Conservation (phyloP, 768 basidiomycete genomes). For the Mycena leptocephala region DNA sequence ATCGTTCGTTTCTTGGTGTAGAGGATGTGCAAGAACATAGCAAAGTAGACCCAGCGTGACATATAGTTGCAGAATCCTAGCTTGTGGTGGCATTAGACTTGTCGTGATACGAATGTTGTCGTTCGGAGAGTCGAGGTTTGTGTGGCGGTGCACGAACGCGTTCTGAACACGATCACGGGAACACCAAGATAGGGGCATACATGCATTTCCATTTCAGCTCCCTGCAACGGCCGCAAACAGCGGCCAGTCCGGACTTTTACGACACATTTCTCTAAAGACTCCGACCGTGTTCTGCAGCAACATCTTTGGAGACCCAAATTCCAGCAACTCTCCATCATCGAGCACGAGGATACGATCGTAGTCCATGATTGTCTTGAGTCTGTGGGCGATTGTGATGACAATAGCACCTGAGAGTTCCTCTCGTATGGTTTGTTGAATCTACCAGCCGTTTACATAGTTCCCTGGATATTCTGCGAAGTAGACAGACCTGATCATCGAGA, state of each 20-base stretch:
- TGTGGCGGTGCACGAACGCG: background rate
- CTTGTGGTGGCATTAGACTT: slow-evolving; percentile 16
- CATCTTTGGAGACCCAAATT: slow-evolving; percentile 78
- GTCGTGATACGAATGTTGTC: slow-evolving; percentile 1
- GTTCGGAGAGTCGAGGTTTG: background rate
- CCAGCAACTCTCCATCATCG: slow-evolving; percentile 79
- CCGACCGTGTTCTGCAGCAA: slow-evolving; percentile 71
- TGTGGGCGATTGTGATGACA: slow-evolving; percentile 89
- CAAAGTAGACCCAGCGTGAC: slow-evolving; percentile 24
- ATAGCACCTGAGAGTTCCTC: slow-evolving; percentile 81
- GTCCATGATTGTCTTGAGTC: slow-evolving; percentile 84
- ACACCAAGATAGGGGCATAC: background rate
- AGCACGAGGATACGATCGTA: slow-evolving; percentile 84
- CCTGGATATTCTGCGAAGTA: background rate
- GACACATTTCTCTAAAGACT: slow-evolving; percentile 79
- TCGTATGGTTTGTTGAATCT: slow-evolving; percentile 84
- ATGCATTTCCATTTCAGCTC: background rate
- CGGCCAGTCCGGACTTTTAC: slow-evolving; percentile 71
- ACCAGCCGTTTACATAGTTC: background rate
- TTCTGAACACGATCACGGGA: slow-evolving; percentile 22
- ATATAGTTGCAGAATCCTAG: slow-evolving; percentile 21
- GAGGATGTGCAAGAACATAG: slow-evolving; percentile 30
- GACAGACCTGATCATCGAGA: slow-evolving; percentile 75
- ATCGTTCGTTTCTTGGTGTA: slow-evolving; percentile 14
- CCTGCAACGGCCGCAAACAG: slow-evolving; percentile 47